Evolutionary conservation across 352 stramenopile genomes (phyloP).

Genomic region (Aphanomyces invadans): DNA sequence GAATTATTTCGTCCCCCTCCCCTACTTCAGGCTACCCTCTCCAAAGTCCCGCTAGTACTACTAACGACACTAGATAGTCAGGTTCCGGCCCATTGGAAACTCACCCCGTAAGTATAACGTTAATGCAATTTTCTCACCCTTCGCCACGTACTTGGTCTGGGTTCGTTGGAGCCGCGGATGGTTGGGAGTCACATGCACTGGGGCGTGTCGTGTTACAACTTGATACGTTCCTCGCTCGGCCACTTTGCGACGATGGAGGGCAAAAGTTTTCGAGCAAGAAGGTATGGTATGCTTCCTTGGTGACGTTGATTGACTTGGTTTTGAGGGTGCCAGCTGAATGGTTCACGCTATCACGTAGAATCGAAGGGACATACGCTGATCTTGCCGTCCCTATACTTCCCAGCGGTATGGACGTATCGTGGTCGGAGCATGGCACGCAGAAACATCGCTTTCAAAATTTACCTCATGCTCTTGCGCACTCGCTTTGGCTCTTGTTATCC

Average conservation of each 20-base stretch:
- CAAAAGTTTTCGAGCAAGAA: background rate
- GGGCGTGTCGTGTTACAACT: background rate
- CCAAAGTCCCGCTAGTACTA: too few relatives aligned
- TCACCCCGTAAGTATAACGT: too few relatives aligned
- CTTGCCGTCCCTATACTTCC: slow-evolving; percentile 36
- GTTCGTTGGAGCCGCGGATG: too few relatives aligned
- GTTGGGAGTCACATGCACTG: background rate
- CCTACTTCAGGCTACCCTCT: too few relatives aligned
- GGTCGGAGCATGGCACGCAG: slow-evolving; percentile 35
- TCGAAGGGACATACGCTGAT: slow-evolving; percentile 36
- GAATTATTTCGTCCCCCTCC: too few relatives aligned
- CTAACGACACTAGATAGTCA: too few relatives aligned
- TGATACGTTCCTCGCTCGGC: background rate
- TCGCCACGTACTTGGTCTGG: too few relatives aligned
- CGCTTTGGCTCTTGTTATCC: slow-evolving; percentile 16
- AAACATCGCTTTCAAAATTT: slow-evolving; percentile 37
- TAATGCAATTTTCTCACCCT: too few relatives aligned
- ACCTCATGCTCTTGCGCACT: slow-evolving; percentile 21
- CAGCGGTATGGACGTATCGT: slow-evolving; percentile 33
- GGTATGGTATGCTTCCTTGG: background rate
- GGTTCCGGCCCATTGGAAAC: too few relatives aligned
- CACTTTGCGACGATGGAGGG: background rate
- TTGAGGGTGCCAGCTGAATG: slow-evolving; percentile 17
- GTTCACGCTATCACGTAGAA: slow-evolving; percentile 24
- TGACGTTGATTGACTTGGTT: background rate